Evolutionary conservation across 305 asterid genomes (phyloP).

Genomic region (Solanum hybrid): DNA sequence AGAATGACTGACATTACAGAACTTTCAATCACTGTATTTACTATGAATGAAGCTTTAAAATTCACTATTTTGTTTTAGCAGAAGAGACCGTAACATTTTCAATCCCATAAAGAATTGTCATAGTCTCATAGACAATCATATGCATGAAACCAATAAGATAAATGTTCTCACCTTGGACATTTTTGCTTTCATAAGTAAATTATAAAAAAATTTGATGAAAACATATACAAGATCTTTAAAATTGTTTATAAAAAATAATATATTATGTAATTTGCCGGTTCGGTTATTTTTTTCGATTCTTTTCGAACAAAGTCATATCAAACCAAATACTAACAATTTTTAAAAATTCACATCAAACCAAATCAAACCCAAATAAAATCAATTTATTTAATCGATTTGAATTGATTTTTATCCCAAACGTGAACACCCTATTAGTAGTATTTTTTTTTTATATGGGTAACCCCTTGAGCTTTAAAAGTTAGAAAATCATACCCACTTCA

Average conservation of each 20-base stretch:
- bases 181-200: neutral
- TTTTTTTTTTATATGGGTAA: neutral
- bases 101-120: neutral
- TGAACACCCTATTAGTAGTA: neutral
- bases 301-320: neutral
- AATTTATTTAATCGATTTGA: too few species aligned
- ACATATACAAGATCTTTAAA: too few species aligned
- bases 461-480: neutral
- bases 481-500: neutral
- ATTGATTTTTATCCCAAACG: too few species aligned
- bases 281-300: too few species aligned
- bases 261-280: too few species aligned
- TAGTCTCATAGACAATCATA: neutral
- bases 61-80: neutral
- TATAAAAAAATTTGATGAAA: neutral
- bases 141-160: neutral
- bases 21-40: neutral
- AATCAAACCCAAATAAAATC: neutral
- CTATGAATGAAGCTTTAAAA: neutral
- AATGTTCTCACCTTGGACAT: neutral
- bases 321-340: neutral
- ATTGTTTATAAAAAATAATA: too few species aligned
- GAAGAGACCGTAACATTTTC: neutral
- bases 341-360: too few species aligned
- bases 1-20: too few species aligned